Evolutionary conservation across 768 basidiomycete genomes (phyloP).

Genomic region (Podaxis mareebaensis): DNA sequence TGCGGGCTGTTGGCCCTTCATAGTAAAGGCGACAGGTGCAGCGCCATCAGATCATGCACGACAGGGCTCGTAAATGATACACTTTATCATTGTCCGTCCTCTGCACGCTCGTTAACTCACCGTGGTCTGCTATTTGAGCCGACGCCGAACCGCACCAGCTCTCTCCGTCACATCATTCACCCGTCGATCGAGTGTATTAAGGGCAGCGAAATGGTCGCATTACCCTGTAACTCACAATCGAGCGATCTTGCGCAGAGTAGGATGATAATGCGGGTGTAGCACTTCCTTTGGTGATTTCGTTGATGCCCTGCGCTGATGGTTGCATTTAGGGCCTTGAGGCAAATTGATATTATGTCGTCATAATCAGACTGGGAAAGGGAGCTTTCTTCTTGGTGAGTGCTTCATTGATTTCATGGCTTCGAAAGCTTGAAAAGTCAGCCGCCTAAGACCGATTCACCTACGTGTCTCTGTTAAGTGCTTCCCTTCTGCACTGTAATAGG

Average conservation of each 20-base stretch:
- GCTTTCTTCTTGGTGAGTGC: slow-evolving; percentile 1
- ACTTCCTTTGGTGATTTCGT: not conserved
- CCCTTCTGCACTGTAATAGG: slow-evolving; percentile 2
- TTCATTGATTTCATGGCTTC: not conserved
- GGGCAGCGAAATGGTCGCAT: not conserved
- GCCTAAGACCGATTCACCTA: slow-evolving; percentile 2
- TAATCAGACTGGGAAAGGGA: not conserved
- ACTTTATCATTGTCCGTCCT: not conserved
- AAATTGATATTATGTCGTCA: not conserved
- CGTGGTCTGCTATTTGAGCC: slow-evolving; percentile 11
- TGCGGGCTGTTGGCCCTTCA: not conserved
- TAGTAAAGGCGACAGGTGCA: not conserved
- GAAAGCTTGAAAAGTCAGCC: not conserved
- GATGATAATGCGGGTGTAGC: slow-evolving; percentile 4
- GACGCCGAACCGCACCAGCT: slow-evolving; percentile 8
- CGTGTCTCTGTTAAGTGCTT: not conserved
- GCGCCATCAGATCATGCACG: not conserved
- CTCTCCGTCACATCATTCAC: not conserved
- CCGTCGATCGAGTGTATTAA: not conserved
- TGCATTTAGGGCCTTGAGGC: slow-evolving; percentile 13
- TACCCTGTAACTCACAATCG: slow-evolving; percentile 6
- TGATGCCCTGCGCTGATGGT: slow-evolving; percentile 8
- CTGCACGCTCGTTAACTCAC: not conserved
- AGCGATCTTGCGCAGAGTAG: slow-evolving; percentile 14
- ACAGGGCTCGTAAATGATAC: not conserved